Evolutionary conservation across 1,139 yeast species (phyloP), one percentile per base, ranked within the genome.

Genomic region (Kodamaea sp.): DNA sequence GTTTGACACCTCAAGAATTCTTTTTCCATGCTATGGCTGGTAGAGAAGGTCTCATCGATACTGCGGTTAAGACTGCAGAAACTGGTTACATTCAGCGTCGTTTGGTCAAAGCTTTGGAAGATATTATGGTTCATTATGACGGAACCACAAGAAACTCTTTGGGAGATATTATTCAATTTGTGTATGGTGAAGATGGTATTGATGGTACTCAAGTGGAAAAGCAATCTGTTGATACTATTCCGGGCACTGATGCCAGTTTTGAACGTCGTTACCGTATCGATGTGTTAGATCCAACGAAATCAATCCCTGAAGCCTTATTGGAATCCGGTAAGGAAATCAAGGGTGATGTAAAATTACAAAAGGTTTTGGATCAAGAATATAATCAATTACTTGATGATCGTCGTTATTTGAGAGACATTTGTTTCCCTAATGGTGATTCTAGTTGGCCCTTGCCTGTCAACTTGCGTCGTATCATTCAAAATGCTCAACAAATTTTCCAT

Each of bases 1-100:
- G 99, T 26, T 75, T 94, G 55, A 92, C 98, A 11, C 99, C 99
- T 24, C 98, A 92, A 65, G 98, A 94, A 63, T 94, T 94, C 63
- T 94, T 94, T 60, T 92, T 92, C 84, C 99, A 94, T 62, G 98
- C 98, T 36, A 94, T 94, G 98, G 98, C 98, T 53, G 99, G 99
- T 76, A 88, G 99, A 77, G 99, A 92, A 72, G 99, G 99, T 79
- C 78, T 92, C 61, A 92, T 92, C 63, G 99, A 92, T 78, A 92
- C 99, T 39, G 97, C 97, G 11, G 97, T 90, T 32, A 90, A 90
- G 64, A 92, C 98, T 26, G 98, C 99, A 2, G 98, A 92, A 68
- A 92, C 99, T 22, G 99, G 99, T 68, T 92, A 92, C 65, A 94
- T 92, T 59, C 98, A 94, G 70, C 92, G 99, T 74, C 94, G 99